Evolutionary conservation across 345 rosid genomes (phyloP).

Genomic region (Lumnitzera racemosa): DNA sequence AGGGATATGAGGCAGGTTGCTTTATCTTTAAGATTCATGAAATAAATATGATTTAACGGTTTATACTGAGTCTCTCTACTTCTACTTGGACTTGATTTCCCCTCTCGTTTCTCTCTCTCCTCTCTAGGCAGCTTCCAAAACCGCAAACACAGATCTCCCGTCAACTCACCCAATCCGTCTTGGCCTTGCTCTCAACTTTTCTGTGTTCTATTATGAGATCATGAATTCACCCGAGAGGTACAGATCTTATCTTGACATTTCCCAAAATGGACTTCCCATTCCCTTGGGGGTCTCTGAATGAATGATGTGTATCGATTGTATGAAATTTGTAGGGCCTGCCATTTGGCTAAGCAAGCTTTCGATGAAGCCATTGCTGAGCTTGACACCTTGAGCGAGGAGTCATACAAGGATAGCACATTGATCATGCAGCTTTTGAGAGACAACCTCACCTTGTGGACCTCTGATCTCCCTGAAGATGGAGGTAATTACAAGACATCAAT

Average conservation of each 20-base stretch:
- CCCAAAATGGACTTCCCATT: background rate
- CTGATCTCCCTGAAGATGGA: constrained; percentile 99
- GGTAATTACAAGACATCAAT: constrained; percentile 23
- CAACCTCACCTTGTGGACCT: constrained; percentile 98
- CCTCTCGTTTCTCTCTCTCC: background rate
- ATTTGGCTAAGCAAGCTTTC: constrained; percentile 96
- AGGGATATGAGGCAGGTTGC: constrained; percentile 78
- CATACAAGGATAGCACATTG: constrained; percentile 97
- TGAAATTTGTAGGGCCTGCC: constrained; percentile 73
- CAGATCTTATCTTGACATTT: background rate
- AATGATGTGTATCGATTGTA: background rate
- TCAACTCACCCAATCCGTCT: constrained; percentile 98
- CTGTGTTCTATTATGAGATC: constrained; percentile 96
- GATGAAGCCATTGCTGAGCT: constrained; percentile 97
- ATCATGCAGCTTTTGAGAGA: constrained; percentile 98
- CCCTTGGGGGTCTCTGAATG: too few relatives aligned
- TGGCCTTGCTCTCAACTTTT: constrained; percentile 98
- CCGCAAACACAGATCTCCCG: constrained; percentile 87
- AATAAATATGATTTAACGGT: too few relatives aligned
- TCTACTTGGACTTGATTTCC: background rate
- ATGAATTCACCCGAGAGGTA: constrained; percentile 99
- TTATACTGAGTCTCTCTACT: background rate
- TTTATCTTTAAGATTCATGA: background rate
- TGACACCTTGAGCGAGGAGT: constrained; percentile 93
- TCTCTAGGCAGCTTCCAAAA: constrained; percentile 73